A percentile compares a stretch with the other conserved stretches of the same genome.
Evolutionary conservation across 352 stramenopile genomes (phyloP).

Genomic region (Phytophthora podocarpi): DNA sequence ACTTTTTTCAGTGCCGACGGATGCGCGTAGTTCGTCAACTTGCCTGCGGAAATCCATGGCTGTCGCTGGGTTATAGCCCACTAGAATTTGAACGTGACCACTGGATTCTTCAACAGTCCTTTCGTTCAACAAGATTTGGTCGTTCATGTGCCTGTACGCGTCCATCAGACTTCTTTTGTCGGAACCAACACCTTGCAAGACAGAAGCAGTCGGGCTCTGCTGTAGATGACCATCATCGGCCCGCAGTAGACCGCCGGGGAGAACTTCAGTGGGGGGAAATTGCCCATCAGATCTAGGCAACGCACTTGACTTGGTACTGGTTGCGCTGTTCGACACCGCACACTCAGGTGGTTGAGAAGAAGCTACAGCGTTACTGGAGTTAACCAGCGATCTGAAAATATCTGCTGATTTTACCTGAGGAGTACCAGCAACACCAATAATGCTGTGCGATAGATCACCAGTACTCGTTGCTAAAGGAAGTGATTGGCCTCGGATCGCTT

Average conservation of each 20-base stretch:
- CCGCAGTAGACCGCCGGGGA: neutral
- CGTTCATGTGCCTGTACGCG: constrained; percentile 44
- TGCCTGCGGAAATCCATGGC: constrained; percentile 42
- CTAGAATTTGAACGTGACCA: constrained; percentile 25
- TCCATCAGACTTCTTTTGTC: constrained; percentile 27
- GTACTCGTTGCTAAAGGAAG: neutral
- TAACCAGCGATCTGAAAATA: constrained; percentile 8
- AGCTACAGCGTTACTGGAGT: neutral
- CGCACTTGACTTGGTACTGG: neutral
- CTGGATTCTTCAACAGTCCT: constrained; percentile 35
- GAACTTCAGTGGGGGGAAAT: neutral
- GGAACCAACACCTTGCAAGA: constrained; percentile 3
- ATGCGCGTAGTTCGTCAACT: constrained; percentile 40
- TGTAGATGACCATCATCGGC: constrained; percentile 1
- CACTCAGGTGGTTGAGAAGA: neutral
- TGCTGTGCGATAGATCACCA: neutral
- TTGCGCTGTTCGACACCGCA: neutral
- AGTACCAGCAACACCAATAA: neutral
- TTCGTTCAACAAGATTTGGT: constrained; percentile 52
- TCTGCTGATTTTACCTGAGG: constrained; percentile 4
- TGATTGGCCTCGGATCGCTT: neutral
- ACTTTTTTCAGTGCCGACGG: constrained; percentile 39
- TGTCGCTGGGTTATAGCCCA: constrained; percentile 29
- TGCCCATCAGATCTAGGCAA: neutral
- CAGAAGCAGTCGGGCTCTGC: neutral